A percentile compares a stretch with the other conserved stretches of the same genome.
Conservation (phyloP, 1,284 basidiomycete genomes). For the Cutaneotrichosporon sp. region DNA sequence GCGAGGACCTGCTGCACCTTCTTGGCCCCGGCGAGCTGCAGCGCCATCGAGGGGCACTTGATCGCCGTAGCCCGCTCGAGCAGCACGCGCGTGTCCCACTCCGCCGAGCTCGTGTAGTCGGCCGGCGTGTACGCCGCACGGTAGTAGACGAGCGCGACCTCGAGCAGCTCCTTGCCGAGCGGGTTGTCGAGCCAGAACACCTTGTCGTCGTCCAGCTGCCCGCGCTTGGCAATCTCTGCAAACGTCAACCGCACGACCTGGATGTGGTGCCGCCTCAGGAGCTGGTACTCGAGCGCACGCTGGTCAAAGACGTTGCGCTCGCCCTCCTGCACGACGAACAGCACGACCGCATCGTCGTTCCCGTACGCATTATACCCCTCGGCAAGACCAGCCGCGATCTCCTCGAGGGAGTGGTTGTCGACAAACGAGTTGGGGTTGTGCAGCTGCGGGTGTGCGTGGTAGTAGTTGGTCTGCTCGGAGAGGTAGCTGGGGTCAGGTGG, state of each 20-base stretch:
- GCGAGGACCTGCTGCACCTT: slow-evolving; percentile 92
- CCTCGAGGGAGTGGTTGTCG: slow-evolving; percentile 68
- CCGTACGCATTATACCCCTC: slow-evolving; percentile 76
- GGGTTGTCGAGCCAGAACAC: slow-evolving; percentile 57
- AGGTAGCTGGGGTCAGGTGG: slow-evolving; percentile 62
- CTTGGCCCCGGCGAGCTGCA: slow-evolving; percentile 94
- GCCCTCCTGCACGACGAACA: slow-evolving; percentile 85
- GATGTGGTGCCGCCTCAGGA: slow-evolving; percentile 68
- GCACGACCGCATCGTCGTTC: slow-evolving; percentile 54
- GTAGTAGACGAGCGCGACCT: slow-evolving; percentile 85
- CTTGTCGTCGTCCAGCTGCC: slow-evolving; percentile 57
- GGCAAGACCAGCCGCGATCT: slow-evolving; percentile 74
- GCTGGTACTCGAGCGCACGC: slow-evolving; percentile 79
- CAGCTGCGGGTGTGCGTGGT: slow-evolving; percentile 62
- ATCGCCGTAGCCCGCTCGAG: slow-evolving; percentile 81
- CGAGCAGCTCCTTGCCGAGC: slow-evolving; percentile 52
- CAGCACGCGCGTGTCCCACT: slow-evolving; percentile 70
- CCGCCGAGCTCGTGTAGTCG: slow-evolving; percentile 69
- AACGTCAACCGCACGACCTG: slow-evolving; percentile 74
- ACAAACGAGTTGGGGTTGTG: slow-evolving; percentile 64
- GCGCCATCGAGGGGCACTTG: slow-evolving; percentile 87
- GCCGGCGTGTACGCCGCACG: slow-evolving; percentile 82
- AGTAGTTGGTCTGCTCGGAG: slow-evolving; percentile 66
- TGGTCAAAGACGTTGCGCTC: slow-evolving; percentile 99
- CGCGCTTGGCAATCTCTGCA: slow-evolving; percentile 62